Percentiles rank a stretch among this genome's conserved stretches.
Evolutionary conservation across 257 asterid species (phyloP).

Genomic region (Solanum paucissectum): DNA sequence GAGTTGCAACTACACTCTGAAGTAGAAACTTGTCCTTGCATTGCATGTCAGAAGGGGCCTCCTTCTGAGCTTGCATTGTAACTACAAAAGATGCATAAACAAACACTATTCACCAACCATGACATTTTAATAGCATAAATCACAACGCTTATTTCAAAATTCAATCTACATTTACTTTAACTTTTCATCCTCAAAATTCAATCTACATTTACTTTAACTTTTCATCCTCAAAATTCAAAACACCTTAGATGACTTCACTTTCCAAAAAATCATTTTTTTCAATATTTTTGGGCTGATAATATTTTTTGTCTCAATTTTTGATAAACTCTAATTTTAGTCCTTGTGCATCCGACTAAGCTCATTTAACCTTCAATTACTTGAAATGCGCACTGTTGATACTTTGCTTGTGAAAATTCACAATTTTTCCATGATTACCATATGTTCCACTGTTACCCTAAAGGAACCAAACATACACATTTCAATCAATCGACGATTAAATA

Average conservation of each 20-base stretch:
- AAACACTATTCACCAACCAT: background rate
- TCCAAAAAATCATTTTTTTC: background rate
- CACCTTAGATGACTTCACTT: background rate
- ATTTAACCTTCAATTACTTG: background rate
- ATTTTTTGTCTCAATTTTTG: background rate
- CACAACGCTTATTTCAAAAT: background rate
- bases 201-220: too few relatives aligned
- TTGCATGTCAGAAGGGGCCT: background rate
- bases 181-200: background rate
- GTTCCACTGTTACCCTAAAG: background rate
- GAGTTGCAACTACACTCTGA: background rate
- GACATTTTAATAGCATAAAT: background rate
- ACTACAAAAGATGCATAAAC: conserved; percentile 27
- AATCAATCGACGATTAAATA: background rate
- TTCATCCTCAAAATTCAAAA: too few relatives aligned
- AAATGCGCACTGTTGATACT: background rate
- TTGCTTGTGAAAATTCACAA: background rate
- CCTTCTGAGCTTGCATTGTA: background rate
- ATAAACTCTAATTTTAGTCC: background rate
- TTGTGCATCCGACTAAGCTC: background rate
- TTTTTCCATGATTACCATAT: background rate
- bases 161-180: background rate
- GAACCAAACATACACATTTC: background rate
- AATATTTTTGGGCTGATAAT: background rate
- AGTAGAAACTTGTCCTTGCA: background rate